Conservation (phyloP, 2,329 filamentous ascomycete genomes). For the Fusarium verrucosum region DNA sequence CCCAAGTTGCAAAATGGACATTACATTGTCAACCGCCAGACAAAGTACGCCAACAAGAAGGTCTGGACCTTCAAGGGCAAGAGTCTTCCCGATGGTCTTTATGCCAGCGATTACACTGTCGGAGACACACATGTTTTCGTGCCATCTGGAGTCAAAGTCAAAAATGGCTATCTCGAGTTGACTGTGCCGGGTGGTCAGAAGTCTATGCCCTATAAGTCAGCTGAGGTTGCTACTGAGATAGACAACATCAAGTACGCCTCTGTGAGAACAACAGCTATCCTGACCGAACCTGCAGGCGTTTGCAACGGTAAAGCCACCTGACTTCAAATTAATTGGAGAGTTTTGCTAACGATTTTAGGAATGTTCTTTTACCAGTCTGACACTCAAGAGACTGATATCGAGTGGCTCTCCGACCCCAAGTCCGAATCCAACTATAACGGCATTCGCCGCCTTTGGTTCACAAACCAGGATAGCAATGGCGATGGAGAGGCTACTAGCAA, state of each 20-base stretch:
- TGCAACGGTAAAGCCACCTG: conserved; percentile 41
- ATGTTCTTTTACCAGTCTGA: conserved; percentile 46
- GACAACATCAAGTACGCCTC: conserved; percentile 46
- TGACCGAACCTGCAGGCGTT: conserved; percentile 44
- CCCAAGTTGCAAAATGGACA: conserved; percentile 29
- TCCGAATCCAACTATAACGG: conserved; percentile 42
- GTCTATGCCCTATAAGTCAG: conserved; percentile 37
- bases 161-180: conserved; percentile 45
- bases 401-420: conserved; percentile 46
- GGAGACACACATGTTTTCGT: conserved; percentile 18
- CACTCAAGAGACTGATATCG: conserved; percentile 46
- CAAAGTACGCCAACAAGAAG: conserved; percentile 38
- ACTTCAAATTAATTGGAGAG: accelerated
- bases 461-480: conserved; percentile 44
- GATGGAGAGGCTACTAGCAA: conserved; percentile 32
- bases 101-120: conserved; percentile 35
- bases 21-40: conserved; percentile 37
- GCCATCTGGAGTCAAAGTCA: conserved; percentile 33
- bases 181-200: conserved; percentile 43
- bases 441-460: conserved; percentile 43
- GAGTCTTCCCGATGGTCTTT: conserved; percentile 38
- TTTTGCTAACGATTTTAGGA: conserved; percentile 17
- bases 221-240: conserved; percentile 38
- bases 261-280: conserved; percentile 44
- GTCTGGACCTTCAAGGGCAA: conserved; percentile 38